Evolutionary conservation across 1,139 yeast genomes (phyloP).

Genomic region (Williopsis jadinii): DNA sequence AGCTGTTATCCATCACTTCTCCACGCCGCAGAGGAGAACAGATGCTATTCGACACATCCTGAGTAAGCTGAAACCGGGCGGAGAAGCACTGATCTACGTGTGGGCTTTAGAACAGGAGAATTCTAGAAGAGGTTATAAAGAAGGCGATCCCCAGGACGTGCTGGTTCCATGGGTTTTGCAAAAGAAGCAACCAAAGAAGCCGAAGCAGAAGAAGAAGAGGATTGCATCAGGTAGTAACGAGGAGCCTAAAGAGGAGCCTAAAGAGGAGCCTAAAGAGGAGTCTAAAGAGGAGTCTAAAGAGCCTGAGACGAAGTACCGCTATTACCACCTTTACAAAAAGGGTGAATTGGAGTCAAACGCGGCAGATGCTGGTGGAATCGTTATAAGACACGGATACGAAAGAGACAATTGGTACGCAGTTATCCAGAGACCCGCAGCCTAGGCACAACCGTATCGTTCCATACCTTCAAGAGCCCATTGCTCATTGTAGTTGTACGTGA

Average conservation of each 20-base stretch:
- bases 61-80: conserved; percentile 48
- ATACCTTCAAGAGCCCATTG: too few relatives aligned
- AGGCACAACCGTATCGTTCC: too few relatives aligned
- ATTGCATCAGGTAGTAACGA: too few relatives aligned
- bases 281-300: conserved; percentile 6
- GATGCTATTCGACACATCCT: conserved; percentile 68
- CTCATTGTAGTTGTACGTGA: too few relatives aligned
- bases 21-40: conserved; percentile 73
- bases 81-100: conserved; percentile 75
- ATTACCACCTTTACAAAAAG: conserved; percentile 75
- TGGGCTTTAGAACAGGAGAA: conserved; percentile 95
- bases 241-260: conserved; percentile 3
- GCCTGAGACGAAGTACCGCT: conserved; percentile 58
- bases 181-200: conserved; percentile 13
- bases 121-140: conserved; percentile 33
- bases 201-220: conserved; percentile 18
- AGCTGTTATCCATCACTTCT: conserved; percentile 93
- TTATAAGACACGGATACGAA: conserved; percentile 78
- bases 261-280: conserved; percentile 4
- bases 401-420: conserved; percentile 92
- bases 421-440: conserved; percentile 23
- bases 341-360: conserved; percentile 80
- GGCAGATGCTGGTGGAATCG: conserved; percentile 53
- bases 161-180: conserved; percentile 88
- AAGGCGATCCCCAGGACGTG: conserved; percentile 76